Evolutionary conservation across 345 rosid species (phyloP).

Genomic region (Brassica rapa): DNA sequence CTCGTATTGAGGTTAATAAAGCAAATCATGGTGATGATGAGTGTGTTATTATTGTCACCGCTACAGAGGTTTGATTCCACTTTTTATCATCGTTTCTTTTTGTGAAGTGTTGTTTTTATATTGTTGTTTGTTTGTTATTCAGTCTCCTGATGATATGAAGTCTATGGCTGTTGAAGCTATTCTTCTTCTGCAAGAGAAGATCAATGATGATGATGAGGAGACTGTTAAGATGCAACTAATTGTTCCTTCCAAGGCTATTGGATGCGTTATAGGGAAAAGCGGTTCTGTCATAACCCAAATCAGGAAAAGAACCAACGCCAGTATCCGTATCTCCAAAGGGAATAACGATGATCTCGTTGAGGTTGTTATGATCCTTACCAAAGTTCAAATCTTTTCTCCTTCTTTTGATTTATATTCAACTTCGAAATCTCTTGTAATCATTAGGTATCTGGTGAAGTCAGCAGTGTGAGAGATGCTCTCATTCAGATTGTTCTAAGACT

Average conservation of each 20-base stretch:
- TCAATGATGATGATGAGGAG: not conserved
- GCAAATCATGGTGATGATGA: conserved; percentile 7
- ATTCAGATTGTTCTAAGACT: conserved; percentile 11
- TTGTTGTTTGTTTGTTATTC: not conserved
- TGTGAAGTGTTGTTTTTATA: not conserved
- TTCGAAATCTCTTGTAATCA: not conserved
- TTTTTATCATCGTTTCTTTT: not conserved
- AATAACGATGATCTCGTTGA: conserved; percentile 9
- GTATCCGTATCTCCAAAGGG: not conserved
- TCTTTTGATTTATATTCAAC: not conserved
- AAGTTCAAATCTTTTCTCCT: not conserved
- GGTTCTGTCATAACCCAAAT: not conserved
- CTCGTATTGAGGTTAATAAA: conserved; percentile 2
- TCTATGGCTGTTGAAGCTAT: conserved; percentile 1
- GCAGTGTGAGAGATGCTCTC: conserved; percentile 17
- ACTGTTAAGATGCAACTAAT: conserved; percentile 5
- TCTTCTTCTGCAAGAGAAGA: conserved; percentile 16
- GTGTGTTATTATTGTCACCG: conserved; percentile 3
- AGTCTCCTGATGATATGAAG: conserved; percentile 7
- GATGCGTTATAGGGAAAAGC: not conserved
- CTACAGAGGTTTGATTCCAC: conserved; percentile 10
- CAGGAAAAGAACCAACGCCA: conserved; percentile 10
- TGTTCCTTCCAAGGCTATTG: conserved; percentile 2
- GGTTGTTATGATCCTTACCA: not conserved
- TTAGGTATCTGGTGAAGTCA: conserved; percentile 13